Conservation (phyloP, 108 stramenopile genomes). For the Pseudonitzschia delicatissima region DNA sequence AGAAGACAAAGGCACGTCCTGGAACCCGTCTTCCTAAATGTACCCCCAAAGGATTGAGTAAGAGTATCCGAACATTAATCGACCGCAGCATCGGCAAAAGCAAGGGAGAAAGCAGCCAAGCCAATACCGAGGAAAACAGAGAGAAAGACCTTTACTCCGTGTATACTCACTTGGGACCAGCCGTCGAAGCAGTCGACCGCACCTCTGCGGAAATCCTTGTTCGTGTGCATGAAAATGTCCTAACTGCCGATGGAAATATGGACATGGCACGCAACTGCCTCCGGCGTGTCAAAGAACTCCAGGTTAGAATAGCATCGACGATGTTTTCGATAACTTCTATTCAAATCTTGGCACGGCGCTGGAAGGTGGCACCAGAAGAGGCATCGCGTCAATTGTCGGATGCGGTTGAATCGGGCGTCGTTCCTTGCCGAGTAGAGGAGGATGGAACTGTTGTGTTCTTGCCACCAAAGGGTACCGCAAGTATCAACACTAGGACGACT, state of each 20-base stretch:
- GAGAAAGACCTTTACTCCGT: background rate
- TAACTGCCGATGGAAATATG: slow-evolving; percentile 28
- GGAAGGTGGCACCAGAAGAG: background rate
- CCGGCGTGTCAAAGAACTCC: slow-evolving; percentile 22
- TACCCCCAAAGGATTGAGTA: background rate
- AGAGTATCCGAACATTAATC: background rate
- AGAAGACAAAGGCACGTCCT: background rate
- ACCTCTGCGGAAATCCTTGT: background rate
- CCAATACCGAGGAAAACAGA: background rate
- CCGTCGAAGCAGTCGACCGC: background rate
- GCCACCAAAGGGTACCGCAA: background rate
- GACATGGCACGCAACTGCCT: slow-evolving; percentile 28
- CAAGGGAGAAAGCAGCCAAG: background rate
- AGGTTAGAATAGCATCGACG: slow-evolving; percentile 22
- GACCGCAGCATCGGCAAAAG: background rate
- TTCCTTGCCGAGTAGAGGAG: slow-evolving; percentile 17
- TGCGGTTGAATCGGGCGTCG: background rate
- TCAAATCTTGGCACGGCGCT: slow-evolving; percentile 18
- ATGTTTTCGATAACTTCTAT: slow-evolving; percentile 36
- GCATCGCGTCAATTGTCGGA: slow-evolving; percentile 10
- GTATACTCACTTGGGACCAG: slow-evolving; percentile 2
- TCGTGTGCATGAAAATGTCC: background rate
- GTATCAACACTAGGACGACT: background rate
- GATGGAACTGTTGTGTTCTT: slow-evolving; percentile 26
- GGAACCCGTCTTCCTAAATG: slow-evolving; percentile 10